Evolutionary conservation across 2,329 filamentous ascomycete species (phyloP).

Genomic region (Blastomyces gilchristii): DNA sequence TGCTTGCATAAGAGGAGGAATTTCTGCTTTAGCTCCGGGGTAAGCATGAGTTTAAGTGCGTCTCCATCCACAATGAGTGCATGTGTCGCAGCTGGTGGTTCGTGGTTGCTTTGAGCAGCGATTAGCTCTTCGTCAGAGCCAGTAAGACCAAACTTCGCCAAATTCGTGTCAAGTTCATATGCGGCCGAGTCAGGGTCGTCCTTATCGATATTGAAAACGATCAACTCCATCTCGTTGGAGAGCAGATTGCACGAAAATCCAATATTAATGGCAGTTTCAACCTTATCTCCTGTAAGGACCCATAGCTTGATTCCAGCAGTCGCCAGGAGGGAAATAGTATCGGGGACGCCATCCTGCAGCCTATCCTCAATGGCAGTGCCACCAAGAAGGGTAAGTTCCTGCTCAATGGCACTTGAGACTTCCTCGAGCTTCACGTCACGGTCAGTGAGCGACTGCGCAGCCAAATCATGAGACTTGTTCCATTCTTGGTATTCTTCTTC

Average conservation of each 20-base stretch:
- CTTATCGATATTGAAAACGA: conserved; percentile 77
- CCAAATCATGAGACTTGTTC: conserved; percentile 78
- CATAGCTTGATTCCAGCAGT: conserved; percentile 96
- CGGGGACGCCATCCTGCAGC: conserved; percentile 90
- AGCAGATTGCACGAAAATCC: conserved; percentile 97
- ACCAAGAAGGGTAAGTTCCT: conserved; percentile 74
- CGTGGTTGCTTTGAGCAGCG: conserved; percentile 69
- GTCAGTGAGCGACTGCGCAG: conserved; percentile 70
- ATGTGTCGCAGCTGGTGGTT: conserved; percentile 76
- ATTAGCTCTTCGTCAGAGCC: conserved; percentile 79
- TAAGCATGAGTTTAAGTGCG: conserved; percentile 75
- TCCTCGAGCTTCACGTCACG: conserved; percentile 89
- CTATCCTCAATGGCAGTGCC: conserved; percentile 97
- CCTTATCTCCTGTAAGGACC: conserved; percentile 97
- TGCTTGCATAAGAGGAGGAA: conserved; percentile 94
- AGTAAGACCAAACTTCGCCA: conserved; percentile 64
- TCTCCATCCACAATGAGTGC: conserved; percentile 93
- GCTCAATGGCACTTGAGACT: conserved; percentile 82
- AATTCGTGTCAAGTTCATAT: conserved; percentile 61
- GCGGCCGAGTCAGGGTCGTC: conserved; percentile 56
- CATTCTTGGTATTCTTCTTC: conserved; percentile 78
- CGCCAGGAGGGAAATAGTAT: conserved; percentile 83
- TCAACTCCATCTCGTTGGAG: conserved; percentile 94
- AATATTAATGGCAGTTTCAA: conserved; percentile 99
- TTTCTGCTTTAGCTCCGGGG: conserved; percentile 74